Base-by-base conservation (phyloP, 345 rosid genomes). In the Eucalyptus cloeziana region DNA sequence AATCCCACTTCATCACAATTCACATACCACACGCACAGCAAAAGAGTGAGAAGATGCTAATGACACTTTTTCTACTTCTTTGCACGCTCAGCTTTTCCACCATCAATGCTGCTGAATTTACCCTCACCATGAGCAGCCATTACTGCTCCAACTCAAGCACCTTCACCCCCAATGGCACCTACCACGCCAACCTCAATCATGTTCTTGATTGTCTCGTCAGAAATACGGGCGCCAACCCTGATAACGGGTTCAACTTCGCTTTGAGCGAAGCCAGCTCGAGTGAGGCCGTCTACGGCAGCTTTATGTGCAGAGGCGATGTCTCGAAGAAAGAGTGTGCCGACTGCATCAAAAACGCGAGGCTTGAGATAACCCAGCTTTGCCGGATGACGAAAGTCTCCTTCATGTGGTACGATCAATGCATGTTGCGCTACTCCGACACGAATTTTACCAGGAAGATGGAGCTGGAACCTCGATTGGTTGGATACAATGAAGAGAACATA, bases 361-460 rank as follows among this genome's bases (percentile, higher is more conserved):
- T 54, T 45, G 47, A 37, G 4, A 56, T 90, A 87, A 58, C 16
- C 22, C 54, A 10, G 8, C 30, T 6, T 0, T 93, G 93, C 69
- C 76, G 86, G 6, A 25, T 52, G 45, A 45, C 86, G 5, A 86
- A 40, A 24, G 49, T 88, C 16, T 90, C 91, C 17, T 52, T 90
- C 85, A n/a, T 93, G 11, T 91, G 92, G 94, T 91, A 90, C n/a
- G 94, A 91, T 27, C 13, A 88, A 49, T 93, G 94, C 91, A 64
- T 86, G 90, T 25, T 93, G 45, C 91, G 93, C 22, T 93, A 93
- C 87, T 89, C 93, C 16, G 33, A 90, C 19, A 27, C 21, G n/a
- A 71, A 87, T 30, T 89, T 90, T 89, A 86, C 89, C 33, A 87
- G 87, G 44, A 71, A 49, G 40, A 87, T 76, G 50, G 89, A 88